Base-by-base conservation (phyloP, 371 early-diverging fungal genomes). In the Quaeritorhiza haematococci region DNA sequence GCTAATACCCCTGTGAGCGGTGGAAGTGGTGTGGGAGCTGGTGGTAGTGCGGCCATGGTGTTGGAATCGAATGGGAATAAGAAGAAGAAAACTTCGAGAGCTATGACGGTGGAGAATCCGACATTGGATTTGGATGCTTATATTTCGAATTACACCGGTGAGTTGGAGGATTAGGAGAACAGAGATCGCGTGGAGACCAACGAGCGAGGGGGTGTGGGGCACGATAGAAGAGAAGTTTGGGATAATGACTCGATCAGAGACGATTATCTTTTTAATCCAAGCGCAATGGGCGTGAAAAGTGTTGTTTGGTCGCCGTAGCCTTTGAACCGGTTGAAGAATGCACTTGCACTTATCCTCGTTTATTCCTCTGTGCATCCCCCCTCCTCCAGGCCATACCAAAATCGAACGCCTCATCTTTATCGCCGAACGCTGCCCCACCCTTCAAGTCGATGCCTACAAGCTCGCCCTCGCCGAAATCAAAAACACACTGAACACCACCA, bases 381-480 rank as follows among this genome's bases (percentile, higher is more conserved):
- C n/a, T 56, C n/a, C 32, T 33, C 23, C 58, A 88, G 89, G 89
- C 19, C 80, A 75, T 57, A 78, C 86, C 26, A 84, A 80, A 53
- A 75, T 88, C 63, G 75, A 82, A 46, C 81, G 91, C 43, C 78
- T 88, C 19, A 63, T 87, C 44, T 90, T 84, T 61, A 88, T 92
- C 53, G 88, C 87, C 1, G 82, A 84, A 42, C 76, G 81, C n/a
- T 88, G 88, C 61, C 80, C 84, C 1, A 55, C 76, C 27, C 82
- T 88, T 34, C 74, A 82, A 24, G 59, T 85, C 8, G 88, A 89
- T 33, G 87, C 89, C 1, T 76, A 78, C 55, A 66, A 65, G 29
- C 58, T 79, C 41, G 90, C 91, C 2, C 62, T 89, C 33, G 56
- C 53, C 10, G 85, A 85, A 35, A 67, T 89, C 15, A 73, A 77